A percentile compares a stretch with the other conserved stretches of the same genome.
phyloP scores from a whole-genome alignment of 768 basidiomycete genomes.

The Serendipita indica region DNA sequence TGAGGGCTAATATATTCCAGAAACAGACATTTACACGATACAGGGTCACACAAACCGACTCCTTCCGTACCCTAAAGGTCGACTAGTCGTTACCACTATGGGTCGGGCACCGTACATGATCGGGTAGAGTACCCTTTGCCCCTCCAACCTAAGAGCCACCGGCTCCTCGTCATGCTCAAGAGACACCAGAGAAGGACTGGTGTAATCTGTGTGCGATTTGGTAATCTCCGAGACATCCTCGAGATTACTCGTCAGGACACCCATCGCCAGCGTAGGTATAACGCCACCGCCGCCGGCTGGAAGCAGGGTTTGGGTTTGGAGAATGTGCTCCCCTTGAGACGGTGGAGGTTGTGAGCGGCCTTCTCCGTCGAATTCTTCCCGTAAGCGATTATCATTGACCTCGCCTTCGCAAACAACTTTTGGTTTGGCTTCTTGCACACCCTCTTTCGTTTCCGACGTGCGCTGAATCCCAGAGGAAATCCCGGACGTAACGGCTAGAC shows the following conservation, averaged over 20 bases:
- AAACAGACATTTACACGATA: background rate
- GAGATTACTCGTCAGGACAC: background rate
- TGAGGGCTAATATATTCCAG: background rate
- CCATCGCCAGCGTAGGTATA: background rate
- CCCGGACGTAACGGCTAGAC: too few relatives aligned
- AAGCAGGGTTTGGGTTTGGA: background rate
- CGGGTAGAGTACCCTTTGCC: background rate
- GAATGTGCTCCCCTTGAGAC: background rate
- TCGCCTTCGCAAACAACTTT: too few relatives aligned
- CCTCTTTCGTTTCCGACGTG: too few relatives aligned
- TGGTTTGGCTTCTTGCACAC: too few relatives aligned
- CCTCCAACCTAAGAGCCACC: background rate
- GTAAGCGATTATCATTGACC: background rate
- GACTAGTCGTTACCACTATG: background rate
- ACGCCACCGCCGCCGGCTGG: background rate
- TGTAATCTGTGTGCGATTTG: too few relatives aligned
- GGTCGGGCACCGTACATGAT: background rate
- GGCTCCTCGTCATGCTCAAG: background rate
- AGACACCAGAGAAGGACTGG: background rate
- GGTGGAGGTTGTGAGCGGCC: background rate
- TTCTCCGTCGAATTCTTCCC: background rate
- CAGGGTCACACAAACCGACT: background rate
- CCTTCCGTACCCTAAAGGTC: background rate
- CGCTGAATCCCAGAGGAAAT: too few relatives aligned
- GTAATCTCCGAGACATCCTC: background rate